Conservation (phyloP, 257 asterid species). For the Capsicum baccatum region DNA sequence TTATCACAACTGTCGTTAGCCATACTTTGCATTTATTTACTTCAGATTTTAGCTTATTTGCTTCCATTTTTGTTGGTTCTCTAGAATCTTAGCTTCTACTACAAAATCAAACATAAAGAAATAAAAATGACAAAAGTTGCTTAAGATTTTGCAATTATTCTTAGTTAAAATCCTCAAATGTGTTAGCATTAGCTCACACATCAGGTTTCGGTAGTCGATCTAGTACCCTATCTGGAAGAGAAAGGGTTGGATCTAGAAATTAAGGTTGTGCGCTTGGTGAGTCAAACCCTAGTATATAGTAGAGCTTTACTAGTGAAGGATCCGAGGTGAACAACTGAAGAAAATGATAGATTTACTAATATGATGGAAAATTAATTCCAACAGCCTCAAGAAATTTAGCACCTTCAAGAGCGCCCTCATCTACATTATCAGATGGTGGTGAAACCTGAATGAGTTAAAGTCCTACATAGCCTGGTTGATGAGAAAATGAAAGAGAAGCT, state of each 20-base stretch:
- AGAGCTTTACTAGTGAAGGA: slow-evolving; percentile 94
- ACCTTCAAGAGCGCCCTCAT: slow-evolving; percentile 82
- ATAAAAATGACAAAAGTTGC: too few species aligned
- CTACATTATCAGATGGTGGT: slow-evolving; percentile 98
- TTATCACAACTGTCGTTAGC: too few species aligned
- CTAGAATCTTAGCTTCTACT: too few species aligned
- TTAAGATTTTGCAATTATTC: too few species aligned
- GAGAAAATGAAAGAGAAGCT: slow-evolving; percentile 85
- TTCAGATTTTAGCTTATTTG: too few species aligned
- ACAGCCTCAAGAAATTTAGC: slow-evolving; percentile 79
- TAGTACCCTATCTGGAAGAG: slow-evolving; percentile 60
- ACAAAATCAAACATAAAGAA: too few species aligned
- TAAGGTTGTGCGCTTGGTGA: slow-evolving; percentile 67
- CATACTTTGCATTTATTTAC: too few species aligned
- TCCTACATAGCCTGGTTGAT: slow-evolving; percentile 93
- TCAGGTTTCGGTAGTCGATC: slow-evolving; percentile 69
- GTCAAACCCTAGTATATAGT: slow-evolving; percentile 84
- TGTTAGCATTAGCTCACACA: too few species aligned
- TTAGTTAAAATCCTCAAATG: too few species aligned
- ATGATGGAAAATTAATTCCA: slow-evolving; percentile 94
- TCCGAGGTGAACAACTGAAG: slow-evolving; percentile 83
- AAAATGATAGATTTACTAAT: slow-evolving; percentile 79
- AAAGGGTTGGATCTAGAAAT: slow-evolving; percentile 48
- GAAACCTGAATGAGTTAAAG: slow-evolving; percentile 98
- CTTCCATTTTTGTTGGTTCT: too few species aligned